phyloP scores from a whole-genome alignment of 1,284 basidiomycete genomes.

The Mycosarcoma mackinlayi region DNA sequence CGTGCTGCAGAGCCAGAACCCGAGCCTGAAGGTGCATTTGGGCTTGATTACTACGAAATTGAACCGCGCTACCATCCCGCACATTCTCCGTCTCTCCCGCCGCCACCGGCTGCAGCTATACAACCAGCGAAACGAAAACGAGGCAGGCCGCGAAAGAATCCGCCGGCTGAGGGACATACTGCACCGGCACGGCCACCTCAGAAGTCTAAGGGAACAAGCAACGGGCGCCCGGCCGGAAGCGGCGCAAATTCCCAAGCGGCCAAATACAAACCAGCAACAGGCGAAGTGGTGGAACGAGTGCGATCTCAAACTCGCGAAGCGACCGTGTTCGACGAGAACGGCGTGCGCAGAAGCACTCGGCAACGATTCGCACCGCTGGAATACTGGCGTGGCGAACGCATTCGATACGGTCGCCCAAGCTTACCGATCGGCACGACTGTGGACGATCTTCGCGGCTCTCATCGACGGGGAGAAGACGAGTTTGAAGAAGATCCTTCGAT shows the following conservation, averaged over 20 bases:
- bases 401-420: constrained; percentile 75
- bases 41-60: constrained; percentile 9
- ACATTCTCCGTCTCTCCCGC: constrained; percentile 1
- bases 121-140: constrained; percentile 27
- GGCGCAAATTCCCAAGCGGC: constrained; percentile 26
- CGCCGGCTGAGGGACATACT: constrained; percentile 1
- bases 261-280: constrained; percentile 25
- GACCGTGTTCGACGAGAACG: constrained; percentile 69
- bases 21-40: constrained; percentile 4
- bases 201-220: background rate
- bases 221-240: constrained; percentile 5
- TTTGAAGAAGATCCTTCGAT: constrained; percentile 52
- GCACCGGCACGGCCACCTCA: background rate
- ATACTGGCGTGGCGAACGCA: constrained; percentile 91
- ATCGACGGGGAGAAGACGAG: constrained; percentile 48
- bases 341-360: constrained; percentile 80
- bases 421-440: constrained; percentile 28
- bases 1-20: background rate
- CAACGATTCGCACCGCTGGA: constrained; percentile 81
- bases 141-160: constrained; percentile 25
- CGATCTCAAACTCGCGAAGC: constrained; percentile 21
- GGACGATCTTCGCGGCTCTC: constrained; percentile 25
- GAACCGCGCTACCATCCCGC: constrained; percentile 2
- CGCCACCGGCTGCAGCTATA: constrained; percentile 2
- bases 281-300: constrained; percentile 39